Percentiles rank a stretch among this genome's conserved stretches.
Conservation (phyloP, 2,329 filamentous ascomycete genomes). For the Cryphonectria carpinicola region DNA sequence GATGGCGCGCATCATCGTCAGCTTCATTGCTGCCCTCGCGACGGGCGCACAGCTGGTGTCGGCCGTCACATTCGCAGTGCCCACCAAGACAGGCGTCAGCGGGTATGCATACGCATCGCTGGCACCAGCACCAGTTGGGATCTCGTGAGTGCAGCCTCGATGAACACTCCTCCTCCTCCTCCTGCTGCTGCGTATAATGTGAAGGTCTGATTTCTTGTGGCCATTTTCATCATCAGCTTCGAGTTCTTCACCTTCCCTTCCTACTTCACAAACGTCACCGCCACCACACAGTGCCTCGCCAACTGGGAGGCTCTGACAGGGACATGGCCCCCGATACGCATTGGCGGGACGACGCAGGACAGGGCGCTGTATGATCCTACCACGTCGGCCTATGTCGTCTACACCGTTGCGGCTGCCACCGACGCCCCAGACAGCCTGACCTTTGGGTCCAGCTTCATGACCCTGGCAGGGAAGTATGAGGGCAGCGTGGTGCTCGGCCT, state of each 20-base stretch:
- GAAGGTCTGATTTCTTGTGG: neutral
- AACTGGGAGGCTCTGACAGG: conserved; percentile 56
- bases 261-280: conserved; percentile 56
- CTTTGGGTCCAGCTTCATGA: conserved; percentile 57
- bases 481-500: conserved; percentile 57
- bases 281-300: conserved; percentile 54
- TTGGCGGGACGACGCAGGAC: conserved; percentile 64
- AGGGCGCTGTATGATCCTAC: conserved; percentile 54
- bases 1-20: conserved; percentile 9
- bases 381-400: conserved; percentile 51
- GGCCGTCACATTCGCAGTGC: conserved; percentile 26
- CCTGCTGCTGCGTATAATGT: neutral
- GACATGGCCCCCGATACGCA: conserved; percentile 56
- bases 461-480: conserved; percentile 50
- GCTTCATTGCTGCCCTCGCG: conserved; percentile 15
- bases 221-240: conserved; percentile 40
- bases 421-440: conserved; percentile 55
- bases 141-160: conserved; percentile 23
- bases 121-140: conserved; percentile 25
- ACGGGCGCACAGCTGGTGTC: conserved; percentile 15
- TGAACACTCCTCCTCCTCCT: no score
- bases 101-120: conserved; percentile 24
- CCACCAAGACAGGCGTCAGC: conserved; percentile 14
- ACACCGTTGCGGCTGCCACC: conserved; percentile 49
- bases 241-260: conserved; percentile 62